A percentile compares a stretch with the other conserved stretches of the same genome.
Conservation (phyloP, 1,139 yeast species). For the Groenewaldozyma auringiensis region DNA sequence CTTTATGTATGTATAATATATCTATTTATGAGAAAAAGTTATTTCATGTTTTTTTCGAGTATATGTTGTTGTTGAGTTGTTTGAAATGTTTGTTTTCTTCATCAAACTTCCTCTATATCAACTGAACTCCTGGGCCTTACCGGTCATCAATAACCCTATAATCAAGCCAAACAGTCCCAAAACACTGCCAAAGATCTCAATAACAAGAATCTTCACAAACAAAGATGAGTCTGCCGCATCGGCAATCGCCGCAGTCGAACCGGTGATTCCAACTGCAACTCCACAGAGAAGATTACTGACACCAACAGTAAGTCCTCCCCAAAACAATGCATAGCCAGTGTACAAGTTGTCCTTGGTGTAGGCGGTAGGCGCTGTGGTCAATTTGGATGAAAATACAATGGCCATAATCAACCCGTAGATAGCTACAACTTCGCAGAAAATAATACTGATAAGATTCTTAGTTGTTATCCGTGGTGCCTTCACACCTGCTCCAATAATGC, state of each 20-base stretch:
- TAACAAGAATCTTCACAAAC: slow-evolving; percentile 91
- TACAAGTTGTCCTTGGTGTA: slow-evolving; percentile 80
- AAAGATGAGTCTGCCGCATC: slow-evolving; percentile 97
- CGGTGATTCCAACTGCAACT: slow-evolving; percentile 94
- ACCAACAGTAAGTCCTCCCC: slow-evolving; percentile 99
- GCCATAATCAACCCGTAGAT: slow-evolving; percentile 98
- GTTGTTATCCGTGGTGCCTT: slow-evolving; percentile 96
- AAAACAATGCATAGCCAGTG: slow-evolving; percentile 85
- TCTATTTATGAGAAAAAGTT: background rate
- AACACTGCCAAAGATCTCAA: slow-evolving; percentile 95
- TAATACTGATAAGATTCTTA: slow-evolving; percentile 89
- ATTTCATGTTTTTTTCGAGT: too few species aligned
- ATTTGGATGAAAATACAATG: slow-evolving; percentile 88
- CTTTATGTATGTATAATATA: slow-evolving; percentile 5
- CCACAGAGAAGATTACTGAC: slow-evolving; percentile 92
- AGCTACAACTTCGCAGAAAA: slow-evolving; percentile 99
- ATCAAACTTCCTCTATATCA: slow-evolving; percentile 11
- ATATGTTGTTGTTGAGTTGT: too few species aligned
- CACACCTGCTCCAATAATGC: slow-evolving; percentile 96
- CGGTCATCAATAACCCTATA: slow-evolving; percentile 95
- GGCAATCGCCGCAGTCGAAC: slow-evolving; percentile 94
- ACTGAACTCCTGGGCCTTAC: slow-evolving; percentile 76
- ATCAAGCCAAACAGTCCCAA: slow-evolving; percentile 84
- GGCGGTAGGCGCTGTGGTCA: slow-evolving; percentile 62
- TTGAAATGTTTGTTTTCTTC: too few species aligned